phyloP scores from a whole-genome alignment of 345 rosid genomes.

The Raphanus raphanistrum region DNA sequence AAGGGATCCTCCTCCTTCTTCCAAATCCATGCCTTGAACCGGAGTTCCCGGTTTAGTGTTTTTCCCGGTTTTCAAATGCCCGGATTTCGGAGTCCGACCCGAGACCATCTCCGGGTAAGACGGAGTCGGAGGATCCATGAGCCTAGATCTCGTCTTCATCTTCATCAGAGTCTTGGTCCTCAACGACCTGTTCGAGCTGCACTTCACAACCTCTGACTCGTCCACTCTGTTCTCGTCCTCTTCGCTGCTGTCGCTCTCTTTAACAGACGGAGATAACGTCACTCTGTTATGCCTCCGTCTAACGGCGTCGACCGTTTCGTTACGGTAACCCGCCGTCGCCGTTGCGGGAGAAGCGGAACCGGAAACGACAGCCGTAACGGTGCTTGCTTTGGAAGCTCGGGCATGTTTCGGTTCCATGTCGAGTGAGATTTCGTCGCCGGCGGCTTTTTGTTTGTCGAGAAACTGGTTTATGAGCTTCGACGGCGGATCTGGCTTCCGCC shows the following conservation, averaged over 20 bases:
- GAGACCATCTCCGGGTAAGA: slow-evolving; percentile 42
- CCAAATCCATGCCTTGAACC: slow-evolving; percentile 33
- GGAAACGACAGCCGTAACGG: slow-evolving; percentile 17
- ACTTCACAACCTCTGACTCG: slow-evolving; percentile 49
- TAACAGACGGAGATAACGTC: slow-evolving; percentile 34
- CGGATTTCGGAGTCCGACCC: slow-evolving; percentile 43
- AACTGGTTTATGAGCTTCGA: slow-evolving; percentile 70
- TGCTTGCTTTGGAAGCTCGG: slow-evolving; percentile 56
- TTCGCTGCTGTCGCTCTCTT: slow-evolving; percentile 34
- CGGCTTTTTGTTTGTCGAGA: slow-evolving; percentile 66
- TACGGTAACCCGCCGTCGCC: slow-evolving; percentile 3
- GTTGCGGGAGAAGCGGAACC: slow-evolving; percentile 39
- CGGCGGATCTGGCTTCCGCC: slow-evolving; percentile 58
- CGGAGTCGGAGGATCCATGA: slow-evolving; percentile 63
- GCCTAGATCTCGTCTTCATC: slow-evolving; percentile 64
- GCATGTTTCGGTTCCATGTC: slow-evolving; percentile 78
- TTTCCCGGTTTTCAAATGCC: slow-evolving; percentile 47
- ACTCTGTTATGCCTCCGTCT: slow-evolving; percentile 46
- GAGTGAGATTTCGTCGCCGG: slow-evolving; percentile 65
- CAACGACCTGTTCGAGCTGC: slow-evolving; percentile 54
- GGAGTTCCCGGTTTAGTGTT: slow-evolving; percentile 34
- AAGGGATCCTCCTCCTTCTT: slow-evolving; percentile 82
- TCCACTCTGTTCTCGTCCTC: slow-evolving; percentile 33
- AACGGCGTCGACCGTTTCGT: slow-evolving; percentile 25
- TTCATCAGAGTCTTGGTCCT: slow-evolving; percentile 44